Evolutionary conservation across 148 eudicot genomes (phyloP).

Genomic region (Rhododendron williamsianum): DNA sequence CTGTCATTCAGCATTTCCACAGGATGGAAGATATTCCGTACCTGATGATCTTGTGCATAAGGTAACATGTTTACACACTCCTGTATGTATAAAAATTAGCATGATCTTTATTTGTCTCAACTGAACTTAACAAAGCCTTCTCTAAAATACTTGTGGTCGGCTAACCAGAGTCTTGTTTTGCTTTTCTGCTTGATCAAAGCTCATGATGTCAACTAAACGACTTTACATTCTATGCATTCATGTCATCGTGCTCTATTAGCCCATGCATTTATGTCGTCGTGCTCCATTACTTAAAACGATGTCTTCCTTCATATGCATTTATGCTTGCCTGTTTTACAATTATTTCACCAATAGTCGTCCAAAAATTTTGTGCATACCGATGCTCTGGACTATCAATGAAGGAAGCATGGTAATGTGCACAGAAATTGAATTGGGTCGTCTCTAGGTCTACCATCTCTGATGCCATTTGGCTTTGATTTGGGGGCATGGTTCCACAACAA

Average conservation of each 20-base stretch:
- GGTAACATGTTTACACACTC: neutral
- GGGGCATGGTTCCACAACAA: no score
- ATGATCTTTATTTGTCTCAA: neutral
- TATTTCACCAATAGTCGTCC: neutral
- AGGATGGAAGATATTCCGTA: conserved; percentile 3
- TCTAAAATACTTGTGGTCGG: neutral
- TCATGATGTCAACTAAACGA: neutral
- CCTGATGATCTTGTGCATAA: conserved; percentile 18
- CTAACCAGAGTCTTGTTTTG: neutral
- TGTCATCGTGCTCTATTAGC: neutral
- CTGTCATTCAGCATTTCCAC: conserved; percentile 17
- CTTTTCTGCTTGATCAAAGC: neutral
- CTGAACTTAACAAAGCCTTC: neutral
- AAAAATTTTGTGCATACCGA: neutral
- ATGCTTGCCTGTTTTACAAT: neutral
- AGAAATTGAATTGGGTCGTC: no score
- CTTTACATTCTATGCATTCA: neutral
- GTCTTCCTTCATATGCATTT: neutral
- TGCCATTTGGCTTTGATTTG: no score
- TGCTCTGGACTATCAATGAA: no score
- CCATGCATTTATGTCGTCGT: neutral
- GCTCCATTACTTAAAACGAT: neutral
- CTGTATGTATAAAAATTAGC: neutral
- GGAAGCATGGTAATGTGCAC: no score
- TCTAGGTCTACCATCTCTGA: no score